Base-by-base conservation (phyloP, 768 basidiomycete genomes). In the Hydnomerulius pinastri region DNA sequence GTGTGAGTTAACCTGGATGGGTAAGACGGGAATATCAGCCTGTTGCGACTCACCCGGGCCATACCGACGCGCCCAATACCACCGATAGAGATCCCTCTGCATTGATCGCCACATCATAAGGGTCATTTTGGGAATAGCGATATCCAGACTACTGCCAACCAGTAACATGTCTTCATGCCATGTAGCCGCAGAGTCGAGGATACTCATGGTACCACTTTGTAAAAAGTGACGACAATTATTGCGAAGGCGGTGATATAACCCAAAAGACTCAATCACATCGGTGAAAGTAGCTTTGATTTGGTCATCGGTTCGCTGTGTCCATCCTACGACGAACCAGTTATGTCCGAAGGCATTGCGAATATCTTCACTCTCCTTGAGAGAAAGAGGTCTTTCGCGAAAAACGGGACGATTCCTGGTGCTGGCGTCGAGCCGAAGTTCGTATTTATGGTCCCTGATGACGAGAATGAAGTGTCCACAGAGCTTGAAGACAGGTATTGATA, bases 121-220 rank as follows among this genome's bases (percentile, higher is more conserved):
- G 17, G 20, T 25, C 41, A 42, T 42, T n/a, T 42, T 42, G 10
- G 23, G 17, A 42, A 42, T 24, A 7, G 25, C 23, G 8, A 42
- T n/a, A 24, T 42, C 41, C n/a, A 42, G 25, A 12, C 41, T 25
- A 7, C 17, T 11, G n/a, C 43, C 43, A 17, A 30, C 43, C 43
- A 44, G 13, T 20, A 44, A 30, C 43, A 44, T 44, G 30, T 44
- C 41, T 25, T 42, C 41, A 24, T 42, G 41, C 41, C 41, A 42
- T 13, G 21, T 42, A 20, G 41, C 17, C n/a, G 41, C n/a, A 15
- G 23, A 42, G 23, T 42, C 41, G 13, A 44, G 18, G 10, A 44
- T 44, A 21, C 9, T 12, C 27, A 27, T 5, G 18, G 28, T 17
- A 7, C 43, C 43, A 11, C 11, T 30, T 20, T 44, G 43, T 2